Evolutionary conservation across 106 monocot genomes (phyloP).

Genomic region (Acorus calamus): DNA sequence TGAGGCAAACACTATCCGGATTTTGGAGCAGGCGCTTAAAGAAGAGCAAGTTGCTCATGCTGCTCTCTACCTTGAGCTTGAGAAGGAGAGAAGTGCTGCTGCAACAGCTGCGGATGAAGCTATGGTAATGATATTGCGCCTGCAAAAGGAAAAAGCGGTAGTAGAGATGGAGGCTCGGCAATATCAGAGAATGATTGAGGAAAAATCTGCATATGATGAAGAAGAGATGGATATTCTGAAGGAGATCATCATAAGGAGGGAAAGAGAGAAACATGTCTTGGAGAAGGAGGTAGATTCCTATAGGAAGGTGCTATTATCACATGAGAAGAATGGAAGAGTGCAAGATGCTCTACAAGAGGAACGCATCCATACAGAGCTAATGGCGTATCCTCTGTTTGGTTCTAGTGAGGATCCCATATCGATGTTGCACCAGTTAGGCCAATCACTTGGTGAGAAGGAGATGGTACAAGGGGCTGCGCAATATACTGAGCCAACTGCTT

Average conservation of each 20-base stretch:
- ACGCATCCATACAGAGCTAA: not conserved
- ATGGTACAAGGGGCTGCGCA: not conserved
- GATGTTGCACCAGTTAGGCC: constrained; percentile 16
- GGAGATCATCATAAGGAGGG: constrained; percentile 75
- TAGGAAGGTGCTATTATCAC: constrained; percentile 24
- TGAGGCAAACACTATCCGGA: constrained; percentile 9
- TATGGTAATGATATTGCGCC: constrained; percentile 86
- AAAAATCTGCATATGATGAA: constrained; percentile 70
- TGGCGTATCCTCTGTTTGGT: constrained; percentile 8
- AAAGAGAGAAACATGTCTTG: constrained; percentile 60
- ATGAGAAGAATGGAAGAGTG: not conserved
- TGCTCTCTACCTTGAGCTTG: constrained; percentile 61
- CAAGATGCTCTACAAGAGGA: constrained; percentile 5
- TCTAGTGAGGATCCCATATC: constrained; percentile 11
- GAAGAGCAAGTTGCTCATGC: constrained; percentile 37
- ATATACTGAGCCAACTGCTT: not conserved
- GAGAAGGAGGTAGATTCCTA: constrained; percentile 59
- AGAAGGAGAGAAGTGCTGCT: constrained; percentile 88
- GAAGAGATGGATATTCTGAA: constrained; percentile 83
- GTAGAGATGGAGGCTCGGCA: constrained; percentile 81
- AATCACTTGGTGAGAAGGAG: constrained; percentile 23
- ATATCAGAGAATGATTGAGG: constrained; percentile 65
- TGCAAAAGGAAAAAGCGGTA: constrained; percentile 84
- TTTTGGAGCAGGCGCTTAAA: constrained; percentile 43
- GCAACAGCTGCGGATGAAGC: constrained; percentile 86